Conservation (phyloP, 257 asterid species). For the Salvia miltiorrhiza region DNA sequence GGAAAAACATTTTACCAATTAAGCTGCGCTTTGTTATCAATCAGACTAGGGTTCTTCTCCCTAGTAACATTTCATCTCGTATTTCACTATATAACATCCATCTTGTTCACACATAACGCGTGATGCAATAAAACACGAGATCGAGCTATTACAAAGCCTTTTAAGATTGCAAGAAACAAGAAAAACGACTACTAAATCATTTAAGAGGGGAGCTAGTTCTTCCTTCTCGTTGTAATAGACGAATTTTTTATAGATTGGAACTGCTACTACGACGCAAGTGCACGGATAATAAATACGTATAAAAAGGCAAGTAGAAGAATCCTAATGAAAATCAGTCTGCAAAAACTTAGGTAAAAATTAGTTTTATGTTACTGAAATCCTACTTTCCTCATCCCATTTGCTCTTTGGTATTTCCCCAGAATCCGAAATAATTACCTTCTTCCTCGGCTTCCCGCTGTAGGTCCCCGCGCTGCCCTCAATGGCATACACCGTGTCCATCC, state of each 20-base stretch:
- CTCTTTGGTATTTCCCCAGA: slow-evolving; percentile 92
- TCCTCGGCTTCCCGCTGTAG: slow-evolving; percentile 94
- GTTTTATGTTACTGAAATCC: slow-evolving; percentile 27
- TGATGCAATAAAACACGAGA: too few relatives aligned
- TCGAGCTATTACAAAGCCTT: too few relatives aligned
- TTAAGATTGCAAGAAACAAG: neutral
- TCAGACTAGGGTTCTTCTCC: too few relatives aligned
- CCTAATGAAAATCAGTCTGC: slow-evolving; percentile 11
- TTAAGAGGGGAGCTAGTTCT: neutral
- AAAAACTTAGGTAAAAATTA: neutral
- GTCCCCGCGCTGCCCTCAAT: slow-evolving; percentile 97
- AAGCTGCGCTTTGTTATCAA: too few relatives aligned
- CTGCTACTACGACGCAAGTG: slow-evolving; percentile 4
- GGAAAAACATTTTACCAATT: too few relatives aligned
- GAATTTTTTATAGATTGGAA: neutral
- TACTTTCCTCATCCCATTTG: slow-evolving; percentile 73
- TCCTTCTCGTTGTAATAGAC: slow-evolving; percentile 3
- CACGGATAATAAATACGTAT: slow-evolving; percentile 7
- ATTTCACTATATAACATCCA: neutral
- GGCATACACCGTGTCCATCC: slow-evolving; percentile 93
- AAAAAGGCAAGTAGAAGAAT: neutral
- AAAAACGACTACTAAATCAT: neutral
- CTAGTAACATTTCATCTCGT: neutral
- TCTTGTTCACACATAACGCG: too few relatives aligned
- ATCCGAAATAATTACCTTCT: slow-evolving; percentile 75